These are phyloP conservation scores for Colletotrichum sp. DNA, from an alignment of 2,329 filamentous ascomycete genomes.

Conservation along the genomic window DNA sequence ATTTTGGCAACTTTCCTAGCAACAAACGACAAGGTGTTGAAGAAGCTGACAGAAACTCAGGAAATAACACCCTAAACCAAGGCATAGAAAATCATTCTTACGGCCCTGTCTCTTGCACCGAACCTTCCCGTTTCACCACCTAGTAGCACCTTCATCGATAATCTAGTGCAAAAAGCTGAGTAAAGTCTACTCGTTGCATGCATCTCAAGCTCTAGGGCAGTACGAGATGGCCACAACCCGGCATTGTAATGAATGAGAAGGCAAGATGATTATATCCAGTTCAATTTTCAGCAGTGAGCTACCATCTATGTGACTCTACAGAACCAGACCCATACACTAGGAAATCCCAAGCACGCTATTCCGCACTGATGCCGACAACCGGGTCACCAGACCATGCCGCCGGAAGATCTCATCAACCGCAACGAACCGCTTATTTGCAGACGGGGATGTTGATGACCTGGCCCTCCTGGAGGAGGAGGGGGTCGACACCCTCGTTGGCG, in stretches of 20 bases:
- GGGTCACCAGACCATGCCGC: neutral
- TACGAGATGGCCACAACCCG: rapidly evolving
- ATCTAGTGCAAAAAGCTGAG: no score
- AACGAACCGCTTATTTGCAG: neutral
- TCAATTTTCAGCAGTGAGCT: neutral
- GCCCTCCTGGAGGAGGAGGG: neutral
- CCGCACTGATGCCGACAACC: neutral
- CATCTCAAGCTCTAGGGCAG: no score
- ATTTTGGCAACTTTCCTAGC: neutral
- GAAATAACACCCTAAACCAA: no score
- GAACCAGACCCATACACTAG: neutral
- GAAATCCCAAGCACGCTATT: neutral
- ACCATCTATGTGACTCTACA: neutral
- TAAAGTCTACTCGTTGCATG: no score
- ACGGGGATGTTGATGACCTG: slow-evolving; percentile 6
- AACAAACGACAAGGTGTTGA: neutral
- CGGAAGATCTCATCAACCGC: neutral
- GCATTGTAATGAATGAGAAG: neutral
- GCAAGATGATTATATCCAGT: neutral
- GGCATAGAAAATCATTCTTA: no score
- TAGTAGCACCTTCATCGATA: no score
- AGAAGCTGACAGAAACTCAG: neutral
- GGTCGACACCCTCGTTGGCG: neutral
- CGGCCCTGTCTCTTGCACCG: no score
- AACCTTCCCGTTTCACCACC: no score